Evolutionary conservation across 176 grass and related monocot species (phyloP).

Genomic region (Rhynchospora tenuis): DNA sequence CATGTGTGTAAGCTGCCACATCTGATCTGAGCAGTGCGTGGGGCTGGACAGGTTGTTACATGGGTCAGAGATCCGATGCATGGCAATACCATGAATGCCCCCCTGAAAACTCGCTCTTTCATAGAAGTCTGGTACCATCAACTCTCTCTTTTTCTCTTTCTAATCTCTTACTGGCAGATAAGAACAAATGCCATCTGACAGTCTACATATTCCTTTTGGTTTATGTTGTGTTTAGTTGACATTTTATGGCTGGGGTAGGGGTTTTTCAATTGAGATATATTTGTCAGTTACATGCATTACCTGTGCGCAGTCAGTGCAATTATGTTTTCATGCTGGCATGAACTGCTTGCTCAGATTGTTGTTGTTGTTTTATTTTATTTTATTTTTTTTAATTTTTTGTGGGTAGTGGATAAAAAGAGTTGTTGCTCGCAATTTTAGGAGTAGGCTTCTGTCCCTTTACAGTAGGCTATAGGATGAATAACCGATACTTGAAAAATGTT

Average conservation of each 20-base stretch:
- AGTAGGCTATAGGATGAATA: background rate
- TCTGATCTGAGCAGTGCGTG: conserved; percentile 73
- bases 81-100: conserved; percentile 92
- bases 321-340: background rate
- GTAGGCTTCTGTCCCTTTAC: background rate
- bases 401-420: background rate
- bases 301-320: background rate
- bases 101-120: conserved; percentile 82
- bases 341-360: background rate
- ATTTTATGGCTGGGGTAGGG: background rate
- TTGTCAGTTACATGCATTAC: background rate
- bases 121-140: conserved; percentile 65
- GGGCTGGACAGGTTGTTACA: conserved; percentile 78
- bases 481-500: background rate
- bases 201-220: background rate
- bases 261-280: background rate
- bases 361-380: no score
- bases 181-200: no score
- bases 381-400: background rate
- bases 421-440: no score
- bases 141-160: conserved; percentile 8
- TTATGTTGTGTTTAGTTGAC: conserved; percentile 2
- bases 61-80: conserved; percentile 97
- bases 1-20: conserved; percentile 92
- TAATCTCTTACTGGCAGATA: background rate